Conservation (phyloP, 441 rosid genomes). For the Syzygium syzygioides region DNA sequence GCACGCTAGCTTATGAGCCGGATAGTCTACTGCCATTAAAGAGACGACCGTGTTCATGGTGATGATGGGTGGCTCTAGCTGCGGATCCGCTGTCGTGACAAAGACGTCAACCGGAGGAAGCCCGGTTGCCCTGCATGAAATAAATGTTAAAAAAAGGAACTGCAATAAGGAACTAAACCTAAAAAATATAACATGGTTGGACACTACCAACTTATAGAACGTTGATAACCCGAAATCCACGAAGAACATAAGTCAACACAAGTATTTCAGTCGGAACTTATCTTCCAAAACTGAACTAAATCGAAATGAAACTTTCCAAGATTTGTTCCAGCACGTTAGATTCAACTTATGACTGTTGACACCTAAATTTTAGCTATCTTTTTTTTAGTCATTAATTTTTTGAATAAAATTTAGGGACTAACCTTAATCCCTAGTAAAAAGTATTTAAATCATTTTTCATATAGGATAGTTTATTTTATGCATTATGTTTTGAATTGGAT, state of each 20-base stretch:
- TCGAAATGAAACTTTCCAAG: background rate
- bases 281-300: background rate
- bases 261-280: background rate
- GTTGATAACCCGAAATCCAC: background rate
- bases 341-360: background rate
- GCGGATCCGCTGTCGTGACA: slow-evolving; percentile 51
- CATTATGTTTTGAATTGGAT: no score
- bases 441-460: no score
- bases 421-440: no score
- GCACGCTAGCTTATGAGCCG: slow-evolving; percentile 48
- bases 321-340: background rate
- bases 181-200: background rate
- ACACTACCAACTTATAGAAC: background rate
- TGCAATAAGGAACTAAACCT: background rate
- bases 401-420: no score
- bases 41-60: slow-evolving; percentile 42
- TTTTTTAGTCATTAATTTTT: no score
- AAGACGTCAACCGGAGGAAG: slow-evolving; percentile 47
- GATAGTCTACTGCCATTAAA: slow-evolving; percentile 68
- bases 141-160: background rate
- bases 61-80: slow-evolving; percentile 40
- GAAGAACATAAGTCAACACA: background rate
- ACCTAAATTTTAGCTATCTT: no score
- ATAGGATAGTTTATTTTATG: no score
- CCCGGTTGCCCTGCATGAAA: slow-evolving; percentile 18